A percentile compares a stretch with the other conserved stretches of the same genome.
Conservation (phyloP, 2,329 filamentous ascomycete species). For the Talaromyces sp. region DNA sequence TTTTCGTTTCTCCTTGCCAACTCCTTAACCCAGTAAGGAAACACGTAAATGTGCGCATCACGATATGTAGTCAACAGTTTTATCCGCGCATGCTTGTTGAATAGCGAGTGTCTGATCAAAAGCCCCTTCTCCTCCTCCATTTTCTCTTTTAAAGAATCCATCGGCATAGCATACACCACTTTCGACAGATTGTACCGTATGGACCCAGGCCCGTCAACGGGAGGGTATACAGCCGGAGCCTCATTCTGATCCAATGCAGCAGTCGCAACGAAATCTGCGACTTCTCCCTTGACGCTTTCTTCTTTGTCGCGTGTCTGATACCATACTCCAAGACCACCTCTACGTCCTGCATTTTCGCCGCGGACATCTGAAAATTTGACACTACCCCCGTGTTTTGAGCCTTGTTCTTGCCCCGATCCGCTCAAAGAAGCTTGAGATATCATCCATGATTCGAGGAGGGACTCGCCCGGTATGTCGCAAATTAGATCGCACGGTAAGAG, state of each 20-base stretch:
- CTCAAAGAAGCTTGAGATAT: conserved; percentile 69
- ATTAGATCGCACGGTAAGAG: conserved; percentile 91
- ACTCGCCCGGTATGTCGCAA: conserved; percentile 80
- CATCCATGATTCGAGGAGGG: conserved; percentile 89
- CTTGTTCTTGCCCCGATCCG: conserved; percentile 51
- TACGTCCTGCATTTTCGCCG: conserved; percentile 58
- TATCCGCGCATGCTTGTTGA: conserved; percentile 70
- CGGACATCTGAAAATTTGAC: conserved; percentile 49
- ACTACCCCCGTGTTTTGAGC: conserved; percentile 35
- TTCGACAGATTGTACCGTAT: conserved; percentile 68
- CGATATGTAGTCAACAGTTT: conserved; percentile 80
- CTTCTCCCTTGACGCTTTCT: conserved; percentile 77
- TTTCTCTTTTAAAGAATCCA: conserved; percentile 81
- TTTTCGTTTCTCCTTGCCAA: conserved; percentile 75
- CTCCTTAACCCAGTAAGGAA: conserved; percentile 86
- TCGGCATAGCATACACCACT: conserved; percentile 81
- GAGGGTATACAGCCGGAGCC: conserved; percentile 53
- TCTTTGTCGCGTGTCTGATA: conserved; percentile 76
- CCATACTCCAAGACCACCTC: conserved; percentile 84
- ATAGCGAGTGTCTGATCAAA: conserved; percentile 70
- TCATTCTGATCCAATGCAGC: conserved; percentile 59
- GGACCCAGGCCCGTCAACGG: conserved; percentile 53
- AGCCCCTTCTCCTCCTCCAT: conserved; percentile 66
- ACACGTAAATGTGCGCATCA: conserved; percentile 91
- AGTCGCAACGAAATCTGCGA: conserved; percentile 87